These are phyloP conservation scores for Malus sieversii DNA, from an alignment of 306 rosid genomes.

Conservation along the genomic window DNA sequence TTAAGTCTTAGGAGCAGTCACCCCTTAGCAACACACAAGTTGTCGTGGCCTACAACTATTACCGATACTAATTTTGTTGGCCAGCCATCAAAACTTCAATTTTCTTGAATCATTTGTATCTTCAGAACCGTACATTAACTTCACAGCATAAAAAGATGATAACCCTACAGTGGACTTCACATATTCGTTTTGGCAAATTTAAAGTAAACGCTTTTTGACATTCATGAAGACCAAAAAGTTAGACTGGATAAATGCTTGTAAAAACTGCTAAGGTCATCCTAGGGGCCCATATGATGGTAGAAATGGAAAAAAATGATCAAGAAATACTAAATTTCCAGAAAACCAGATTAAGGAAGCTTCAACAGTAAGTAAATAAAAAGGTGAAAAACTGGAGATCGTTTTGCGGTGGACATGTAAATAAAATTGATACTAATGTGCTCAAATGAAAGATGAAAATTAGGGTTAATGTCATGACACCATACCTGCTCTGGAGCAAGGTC, in stretches of 20 bases:
- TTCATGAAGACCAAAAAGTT: neutral
- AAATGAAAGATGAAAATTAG: neutral
- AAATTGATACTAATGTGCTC: neutral
- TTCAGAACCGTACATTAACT: neutral
- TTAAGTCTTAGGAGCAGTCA: neutral
- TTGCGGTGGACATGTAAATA: neutral
- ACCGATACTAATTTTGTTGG: neutral
- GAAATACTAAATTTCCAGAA: neutral
- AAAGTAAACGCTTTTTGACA: no score
- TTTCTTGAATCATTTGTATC: neutral
- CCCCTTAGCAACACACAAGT: neutral
- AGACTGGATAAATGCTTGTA: neutral
- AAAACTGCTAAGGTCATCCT: neutral
- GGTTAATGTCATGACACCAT: neutral
- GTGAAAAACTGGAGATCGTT: neutral
- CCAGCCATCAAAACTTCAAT: neutral
- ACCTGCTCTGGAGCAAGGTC: conserved; percentile 60
- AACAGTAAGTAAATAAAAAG: neutral
- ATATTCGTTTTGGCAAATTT: neutral
- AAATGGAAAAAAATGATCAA: neutral
- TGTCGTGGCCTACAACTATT: neutral
- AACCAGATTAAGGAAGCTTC: neutral
- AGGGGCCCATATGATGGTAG: neutral
- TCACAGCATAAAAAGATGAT: neutral
- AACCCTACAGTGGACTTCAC: neutral